phyloP scores from a whole-genome alignment of 805 yeast species.

The Hanseniaspora clermontiae region DNA sequence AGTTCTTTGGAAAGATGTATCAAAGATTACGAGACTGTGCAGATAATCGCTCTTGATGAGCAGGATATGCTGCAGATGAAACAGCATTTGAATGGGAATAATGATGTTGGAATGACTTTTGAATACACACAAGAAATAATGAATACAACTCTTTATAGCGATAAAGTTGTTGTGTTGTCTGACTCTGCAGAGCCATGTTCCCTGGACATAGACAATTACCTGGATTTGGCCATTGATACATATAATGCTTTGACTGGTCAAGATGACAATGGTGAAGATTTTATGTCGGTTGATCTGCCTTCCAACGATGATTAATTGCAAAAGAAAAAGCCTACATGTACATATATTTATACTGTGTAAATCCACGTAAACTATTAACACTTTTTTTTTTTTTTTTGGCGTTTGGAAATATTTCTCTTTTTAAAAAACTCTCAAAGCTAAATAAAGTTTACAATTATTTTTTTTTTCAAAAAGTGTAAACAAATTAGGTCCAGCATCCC shows the following conservation, averaged over 20 bases:
- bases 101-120: background rate
- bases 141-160: background rate
- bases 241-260: background rate
- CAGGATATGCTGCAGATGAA: background rate
- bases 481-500: background rate
- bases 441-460: background rate
- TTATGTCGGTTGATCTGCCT: conserved; percentile 8
- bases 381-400: background rate
- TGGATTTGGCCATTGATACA: background rate
- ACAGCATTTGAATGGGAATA: background rate
- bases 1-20: background rate
- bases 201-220: conserved; percentile 4
- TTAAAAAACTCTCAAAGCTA: background rate
- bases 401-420: background rate
- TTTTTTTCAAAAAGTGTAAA: background rate
- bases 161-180: background rate
- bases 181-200: conserved; percentile 4
- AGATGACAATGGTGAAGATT: background rate
- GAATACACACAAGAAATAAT: background rate
- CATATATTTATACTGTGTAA: background rate
- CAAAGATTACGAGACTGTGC: background rate
- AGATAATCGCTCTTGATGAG: background rate
- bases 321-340: background rate
- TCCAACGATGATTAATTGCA: conserved; percentile 4
- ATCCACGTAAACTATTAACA: background rate